Percentiles rank a stretch among this genome's conserved stretches.
These are phyloP conservation scores for Claviceps pazoutovae DNA, from an alignment of 2,329 filamentous ascomycete genomes.

Conservation along the genomic window DNA sequence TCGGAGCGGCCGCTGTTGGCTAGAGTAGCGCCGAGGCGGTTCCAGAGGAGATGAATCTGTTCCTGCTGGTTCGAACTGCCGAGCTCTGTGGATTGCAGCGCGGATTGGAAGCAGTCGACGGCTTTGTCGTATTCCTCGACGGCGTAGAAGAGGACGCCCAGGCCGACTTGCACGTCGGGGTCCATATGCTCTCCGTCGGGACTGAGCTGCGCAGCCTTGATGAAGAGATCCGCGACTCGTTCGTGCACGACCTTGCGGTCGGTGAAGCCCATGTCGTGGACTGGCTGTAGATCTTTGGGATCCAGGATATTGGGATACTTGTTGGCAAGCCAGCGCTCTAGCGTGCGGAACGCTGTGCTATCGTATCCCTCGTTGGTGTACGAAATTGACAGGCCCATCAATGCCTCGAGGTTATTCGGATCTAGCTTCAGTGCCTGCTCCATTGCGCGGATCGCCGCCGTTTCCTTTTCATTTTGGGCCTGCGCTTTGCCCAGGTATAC, in stretches of 20 bases:
- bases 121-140: constrained; percentile 97
- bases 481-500: constrained; percentile 82
- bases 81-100: constrained; percentile 71
- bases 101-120: constrained; percentile 92
- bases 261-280: constrained; percentile 83
- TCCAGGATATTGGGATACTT: constrained; percentile 80
- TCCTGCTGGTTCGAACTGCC: constrained; percentile 72
- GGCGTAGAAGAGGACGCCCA: constrained; percentile 95
- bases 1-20: constrained; percentile 89
- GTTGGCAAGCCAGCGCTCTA: constrained; percentile 92
- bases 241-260: constrained; percentile 82
- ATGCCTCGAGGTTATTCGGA: constrained; percentile 68
- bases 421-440: constrained; percentile 85
- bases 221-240: constrained; percentile 81
- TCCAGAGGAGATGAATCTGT: constrained; percentile 92
- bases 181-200: constrained; percentile 94
- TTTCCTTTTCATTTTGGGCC: constrained; percentile 97
- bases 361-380: constrained; percentile 99
- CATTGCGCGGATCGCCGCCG: constrained; percentile 82
- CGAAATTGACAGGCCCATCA: constrained; percentile 91
- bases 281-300: constrained; percentile 55
- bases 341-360: constrained; percentile 85
- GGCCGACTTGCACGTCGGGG: constrained; percentile 90
- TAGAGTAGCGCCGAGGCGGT: constrained; percentile 86
- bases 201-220: constrained; percentile 79